Percentiles rank a stretch among this genome's conserved stretches.
phyloP scores from a whole-genome alignment of 345 rosid genomes.

The Hibiscus trionum region DNA sequence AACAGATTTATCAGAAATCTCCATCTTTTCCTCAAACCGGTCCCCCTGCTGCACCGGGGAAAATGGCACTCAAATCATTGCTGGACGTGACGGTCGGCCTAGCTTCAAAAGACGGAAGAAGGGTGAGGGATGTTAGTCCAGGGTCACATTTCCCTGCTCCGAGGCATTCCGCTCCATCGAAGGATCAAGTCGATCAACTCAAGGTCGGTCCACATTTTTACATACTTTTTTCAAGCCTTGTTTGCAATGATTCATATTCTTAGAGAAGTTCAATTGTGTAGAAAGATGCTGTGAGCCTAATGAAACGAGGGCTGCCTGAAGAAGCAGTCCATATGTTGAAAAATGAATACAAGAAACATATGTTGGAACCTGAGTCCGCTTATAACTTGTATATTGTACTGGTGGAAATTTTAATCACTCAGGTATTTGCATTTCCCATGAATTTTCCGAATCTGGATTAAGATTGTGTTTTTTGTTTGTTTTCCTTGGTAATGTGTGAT shows the following conservation, averaged over 20 bases:
- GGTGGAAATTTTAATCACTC: constrained; percentile 49
- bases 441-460: not conserved
- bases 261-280: constrained; percentile 9
- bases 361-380: constrained; percentile 38
- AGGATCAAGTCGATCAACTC: constrained; percentile 27
- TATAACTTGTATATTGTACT: constrained; percentile 49
- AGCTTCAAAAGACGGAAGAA: constrained; percentile 30
- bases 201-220: constrained; percentile 25
- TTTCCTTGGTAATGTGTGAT: not conserved
- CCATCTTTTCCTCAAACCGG: not conserved
- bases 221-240: not conserved
- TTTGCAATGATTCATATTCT: not conserved
- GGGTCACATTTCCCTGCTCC: constrained; percentile 21
- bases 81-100: constrained; percentile 39
- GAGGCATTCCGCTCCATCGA: constrained; percentile 23
- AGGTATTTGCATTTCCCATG: constrained; percentile 21
- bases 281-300: constrained; percentile 44
- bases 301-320: constrained; percentile 43
- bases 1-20: constrained; percentile 31
- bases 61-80: constrained; percentile 43
- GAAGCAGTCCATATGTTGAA: constrained; percentile 31
- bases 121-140: constrained; percentile 8
- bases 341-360: constrained; percentile 22
- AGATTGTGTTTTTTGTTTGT: not conserved
- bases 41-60: constrained; percentile 15